A percentile compares a stretch with the other conserved stretches of the same genome.
phyloP scores from a whole-genome alignment of 257 asterid species.

The Gardenia jasminoides region DNA sequence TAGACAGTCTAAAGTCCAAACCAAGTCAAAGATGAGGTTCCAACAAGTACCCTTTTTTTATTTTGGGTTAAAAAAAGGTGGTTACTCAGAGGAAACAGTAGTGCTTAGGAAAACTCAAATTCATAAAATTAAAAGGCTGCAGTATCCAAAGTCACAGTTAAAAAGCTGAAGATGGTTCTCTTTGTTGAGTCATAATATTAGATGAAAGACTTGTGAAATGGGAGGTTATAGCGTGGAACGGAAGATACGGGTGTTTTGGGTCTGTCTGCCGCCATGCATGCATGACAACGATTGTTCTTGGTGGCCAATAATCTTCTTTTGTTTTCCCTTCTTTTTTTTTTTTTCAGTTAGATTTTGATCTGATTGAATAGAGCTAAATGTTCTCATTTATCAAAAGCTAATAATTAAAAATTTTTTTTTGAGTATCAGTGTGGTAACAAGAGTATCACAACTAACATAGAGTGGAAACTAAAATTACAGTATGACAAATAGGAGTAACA shows the following conservation, averaged over 20 bases:
- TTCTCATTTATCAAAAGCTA: no score
- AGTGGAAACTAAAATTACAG: no score
- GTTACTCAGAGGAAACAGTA: constrained; percentile 17
- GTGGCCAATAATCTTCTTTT: not conserved
- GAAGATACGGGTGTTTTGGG: constrained; percentile 35
- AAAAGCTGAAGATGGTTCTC: constrained; percentile 26
- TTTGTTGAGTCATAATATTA: constrained; percentile 19
- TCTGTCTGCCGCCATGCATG: constrained; percentile 77
- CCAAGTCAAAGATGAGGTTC: constrained; percentile 61
- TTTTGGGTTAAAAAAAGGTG: constrained; percentile 7
- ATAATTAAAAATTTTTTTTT: no score
- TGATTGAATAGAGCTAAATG: no score
- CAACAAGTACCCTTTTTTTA: constrained; percentile 18
- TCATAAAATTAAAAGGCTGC: constrained; percentile 2
- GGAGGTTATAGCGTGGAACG: constrained; percentile 23
- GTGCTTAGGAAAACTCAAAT: constrained; percentile 44
- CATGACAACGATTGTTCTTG: constrained; percentile 35
- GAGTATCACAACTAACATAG: no score
- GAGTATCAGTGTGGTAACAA: no score
- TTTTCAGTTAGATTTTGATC: not conserved
- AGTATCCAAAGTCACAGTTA: constrained; percentile 24
- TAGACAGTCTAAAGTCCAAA: constrained; percentile 36
- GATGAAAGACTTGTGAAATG: constrained; percentile 19
- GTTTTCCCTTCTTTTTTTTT: not conserved
- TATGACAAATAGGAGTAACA: no score